Base-by-base conservation (phyloP, 371 early-diverging fungal species). In the Mucor irregularis region DNA sequence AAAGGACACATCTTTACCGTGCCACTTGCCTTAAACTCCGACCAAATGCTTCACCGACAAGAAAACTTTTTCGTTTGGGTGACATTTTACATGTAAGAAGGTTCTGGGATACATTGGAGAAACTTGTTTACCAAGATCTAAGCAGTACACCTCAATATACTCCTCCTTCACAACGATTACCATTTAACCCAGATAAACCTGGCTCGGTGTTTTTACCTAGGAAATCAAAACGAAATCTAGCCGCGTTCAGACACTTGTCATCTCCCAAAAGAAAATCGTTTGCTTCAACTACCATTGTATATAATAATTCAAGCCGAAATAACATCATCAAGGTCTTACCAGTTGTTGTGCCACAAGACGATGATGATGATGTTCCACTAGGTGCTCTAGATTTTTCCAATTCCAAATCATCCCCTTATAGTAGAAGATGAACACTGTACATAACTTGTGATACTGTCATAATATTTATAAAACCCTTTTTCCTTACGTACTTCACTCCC, bases 311-410 rank as follows among this genome's bases (percentile, higher is more conserved):
- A 22, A 6, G n/a, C n/a, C n/a, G 10, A 49, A 40, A 53, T 25
- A 43, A 35, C 45, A 44, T 1, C 26, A 31, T 47, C 10, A 11
- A 28, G 22, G 29, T 45, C 19, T 19, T 52, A n/a, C 53, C 40
- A 14, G 26, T 46, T 2, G 30, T 38, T 29, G 21, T 44, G 7
- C 48, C 13, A 8, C 48, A 39, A 4, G 48, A 48, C 16, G 56
- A 56, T n/a, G 56, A 60, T 49, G 61, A 60, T 37, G 40, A 60
- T 53, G 40, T 60, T 43, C 61, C 61, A 38, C 61, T 60, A 14
- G 61, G 54, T 16, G 39, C 48, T 11, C 47, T 60, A 19, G 35
- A 42, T n/a, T 42, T 42, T 31, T 29, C 31, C 35, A 26, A 37
- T 49, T 37, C 21, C n/a, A 38, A 22, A 24, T 9, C 5, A 24